These are phyloP conservation scores for Herpetomonas tarakana DNA, from an alignment of 208 protist genomes.

Conservation along the genomic window DNA sequence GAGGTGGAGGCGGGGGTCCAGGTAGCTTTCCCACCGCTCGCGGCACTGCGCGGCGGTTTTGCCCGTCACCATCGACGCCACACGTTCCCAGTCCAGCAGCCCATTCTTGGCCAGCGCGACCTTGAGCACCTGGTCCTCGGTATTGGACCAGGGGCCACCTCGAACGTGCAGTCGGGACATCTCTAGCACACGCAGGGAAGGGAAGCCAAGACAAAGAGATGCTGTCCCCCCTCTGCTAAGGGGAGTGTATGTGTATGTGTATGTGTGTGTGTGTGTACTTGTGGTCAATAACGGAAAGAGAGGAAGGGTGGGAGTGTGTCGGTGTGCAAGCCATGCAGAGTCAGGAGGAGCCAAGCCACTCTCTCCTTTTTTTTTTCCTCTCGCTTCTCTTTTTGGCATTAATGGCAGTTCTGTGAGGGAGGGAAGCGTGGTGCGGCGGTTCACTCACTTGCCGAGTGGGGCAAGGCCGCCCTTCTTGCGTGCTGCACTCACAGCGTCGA, in stretches of 20 bases:
- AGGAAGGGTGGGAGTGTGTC: too few relatives aligned
- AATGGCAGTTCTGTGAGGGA: too few relatives aligned
- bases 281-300: too few relatives aligned
- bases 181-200: not conserved
- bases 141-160: conserved; percentile 99
- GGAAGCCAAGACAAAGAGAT: not conserved
- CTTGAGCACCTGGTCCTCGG: conserved; percentile 99
- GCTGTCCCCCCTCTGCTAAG: not conserved
- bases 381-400: too few relatives aligned
- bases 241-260: not conserved
- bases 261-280: conserved; percentile 4
- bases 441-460: too few relatives aligned
- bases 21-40: conserved; percentile 98
- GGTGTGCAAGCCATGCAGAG: too few relatives aligned
- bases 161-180: conserved; percentile 94
- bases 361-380: too few relatives aligned
- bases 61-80: conserved; percentile 97
- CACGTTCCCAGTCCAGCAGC: conserved; percentile 98
- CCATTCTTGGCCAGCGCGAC: conserved; percentile 99
- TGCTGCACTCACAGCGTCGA: conserved; percentile 43
- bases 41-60: conserved; percentile 99
- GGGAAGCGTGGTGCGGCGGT: too few relatives aligned
- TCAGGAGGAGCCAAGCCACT: too few relatives aligned
- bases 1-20: conserved; percentile 98
- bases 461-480: conserved; percentile 14